Conservation (phyloP, 2,329 filamentous ascomycete genomes). For the Mollisiaceae sp. region DNA sequence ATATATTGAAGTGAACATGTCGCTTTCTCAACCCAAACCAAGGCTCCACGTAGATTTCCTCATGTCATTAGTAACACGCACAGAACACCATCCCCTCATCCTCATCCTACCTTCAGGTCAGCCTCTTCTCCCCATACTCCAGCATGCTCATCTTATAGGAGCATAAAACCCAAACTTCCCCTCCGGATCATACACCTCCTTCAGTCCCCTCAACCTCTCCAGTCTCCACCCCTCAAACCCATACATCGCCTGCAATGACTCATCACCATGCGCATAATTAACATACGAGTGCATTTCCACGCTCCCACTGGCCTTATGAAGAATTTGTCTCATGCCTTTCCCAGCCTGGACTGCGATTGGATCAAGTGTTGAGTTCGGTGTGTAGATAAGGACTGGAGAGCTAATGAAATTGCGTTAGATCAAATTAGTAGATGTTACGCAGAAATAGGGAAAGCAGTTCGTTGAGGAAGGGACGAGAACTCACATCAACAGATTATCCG, state of each 20-base stretch:
- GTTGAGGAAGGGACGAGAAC: constrained; percentile 44
- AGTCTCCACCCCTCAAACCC: constrained; percentile 56
- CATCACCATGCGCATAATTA: constrained; percentile 58
- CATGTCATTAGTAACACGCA: too few relatives aligned
- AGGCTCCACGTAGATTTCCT: neutral
- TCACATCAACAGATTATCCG: constrained; percentile 49
- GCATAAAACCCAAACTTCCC: constrained; percentile 52
- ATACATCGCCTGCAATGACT: constrained; percentile 50
- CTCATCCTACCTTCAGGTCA: neutral
- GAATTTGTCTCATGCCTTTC: constrained; percentile 46
- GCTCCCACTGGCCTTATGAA: constrained; percentile 45
- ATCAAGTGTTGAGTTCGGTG: constrained; percentile 39
- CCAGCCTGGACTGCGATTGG: constrained; percentile 45
- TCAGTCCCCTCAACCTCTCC: constrained; percentile 50
- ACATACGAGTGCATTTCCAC: constrained; percentile 49
- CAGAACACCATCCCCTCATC: too few relatives aligned
- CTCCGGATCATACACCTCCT: constrained; percentile 54
- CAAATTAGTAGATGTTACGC: neutral
- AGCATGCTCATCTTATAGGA: constrained; percentile 42
- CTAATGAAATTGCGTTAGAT: neutral
- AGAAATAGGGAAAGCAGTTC: constrained; percentile 27
- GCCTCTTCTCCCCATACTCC: neutral
- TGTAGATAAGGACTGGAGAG: neutral
- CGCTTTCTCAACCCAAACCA: neutral
- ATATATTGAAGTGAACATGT: too few relatives aligned